A percentile compares a stretch with the other conserved stretches of the same genome.
phyloP scores from a whole-genome alignment of 352 stramenopile genomes.

The Globisporangium ultimum region DNA sequence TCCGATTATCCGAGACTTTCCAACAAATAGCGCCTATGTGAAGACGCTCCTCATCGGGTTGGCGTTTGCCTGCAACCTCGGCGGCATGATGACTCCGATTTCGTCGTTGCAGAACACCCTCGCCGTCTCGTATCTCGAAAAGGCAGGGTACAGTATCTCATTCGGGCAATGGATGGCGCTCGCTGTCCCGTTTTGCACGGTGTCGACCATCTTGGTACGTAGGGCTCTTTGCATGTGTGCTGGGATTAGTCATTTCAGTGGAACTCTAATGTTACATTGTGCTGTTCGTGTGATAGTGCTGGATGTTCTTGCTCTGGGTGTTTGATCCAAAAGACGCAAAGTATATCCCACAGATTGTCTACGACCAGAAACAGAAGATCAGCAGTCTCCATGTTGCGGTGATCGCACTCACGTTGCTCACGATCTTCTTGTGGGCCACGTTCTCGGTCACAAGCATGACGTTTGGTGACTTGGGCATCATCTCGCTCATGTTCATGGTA shows the following conservation, averaged over 20 bases:
- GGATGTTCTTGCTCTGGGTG: constrained; percentile 86
- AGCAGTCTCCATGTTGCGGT: constrained; percentile 88
- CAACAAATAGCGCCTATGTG: constrained; percentile 79
- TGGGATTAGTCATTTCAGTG: no score
- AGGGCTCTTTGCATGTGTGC: background rate
- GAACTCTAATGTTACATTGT: background rate
- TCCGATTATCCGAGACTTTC: constrained; percentile 88
- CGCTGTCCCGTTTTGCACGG: constrained; percentile 84
- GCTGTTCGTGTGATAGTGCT: constrained; percentile 45
- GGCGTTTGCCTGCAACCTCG: constrained; percentile 92
- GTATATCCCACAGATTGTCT: constrained; percentile 91
- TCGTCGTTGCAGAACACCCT: constrained; percentile 89
- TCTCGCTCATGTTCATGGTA: constrained; percentile 91
- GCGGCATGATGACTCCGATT: constrained; percentile 93
- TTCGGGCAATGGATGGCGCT: constrained; percentile 92
- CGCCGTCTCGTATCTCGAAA: constrained; percentile 83
- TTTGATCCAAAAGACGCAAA: constrained; percentile 85
- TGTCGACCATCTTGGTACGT: constrained; percentile 80
- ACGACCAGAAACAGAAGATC: constrained; percentile 89
- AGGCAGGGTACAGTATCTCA: constrained; percentile 82
- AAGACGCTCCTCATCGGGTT: constrained; percentile 91
- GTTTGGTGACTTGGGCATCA: constrained; percentile 91
- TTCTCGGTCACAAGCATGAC: constrained; percentile 83
- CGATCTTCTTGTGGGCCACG: constrained; percentile 88
- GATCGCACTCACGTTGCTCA: constrained; percentile 85